A percentile compares a stretch with the other conserved stretches of the same genome.
Evolutionary conservation across 306 rosid genomes (phyloP).

Genomic region (Gynostemma pentaphyllum): DNA sequence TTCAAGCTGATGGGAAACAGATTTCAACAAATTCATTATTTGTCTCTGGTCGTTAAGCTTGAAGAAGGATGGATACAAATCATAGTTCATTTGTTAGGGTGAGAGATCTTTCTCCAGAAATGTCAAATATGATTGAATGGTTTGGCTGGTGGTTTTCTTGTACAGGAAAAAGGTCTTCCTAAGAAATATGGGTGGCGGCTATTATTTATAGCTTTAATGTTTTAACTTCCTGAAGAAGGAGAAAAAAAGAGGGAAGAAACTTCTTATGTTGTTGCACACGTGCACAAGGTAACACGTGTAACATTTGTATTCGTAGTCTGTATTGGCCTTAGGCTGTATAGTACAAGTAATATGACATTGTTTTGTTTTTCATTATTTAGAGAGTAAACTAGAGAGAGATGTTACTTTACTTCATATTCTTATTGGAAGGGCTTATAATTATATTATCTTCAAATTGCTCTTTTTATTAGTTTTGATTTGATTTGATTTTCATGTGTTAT

Average conservation of each 20-base stretch:
- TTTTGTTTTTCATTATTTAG: background rate
- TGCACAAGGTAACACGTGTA: slow-evolving; percentile 5
- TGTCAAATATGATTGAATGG: background rate
- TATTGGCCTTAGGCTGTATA: slow-evolving; percentile 11
- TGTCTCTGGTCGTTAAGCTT: slow-evolving; percentile 77
- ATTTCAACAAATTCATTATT: slow-evolving; percentile 61
- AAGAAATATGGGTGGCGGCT: background rate
- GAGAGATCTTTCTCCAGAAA: background rate
- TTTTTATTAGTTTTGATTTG: background rate
- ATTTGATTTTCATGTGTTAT: too few relatives aligned
- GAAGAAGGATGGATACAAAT: background rate
- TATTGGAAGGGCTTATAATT: background rate
- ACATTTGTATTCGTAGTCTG: background rate
- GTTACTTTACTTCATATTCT: background rate
- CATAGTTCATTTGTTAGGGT: slow-evolving; percentile 4
- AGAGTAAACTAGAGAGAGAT: background rate
- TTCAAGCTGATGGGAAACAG: slow-evolving; percentile 75
- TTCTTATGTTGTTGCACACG: background rate
- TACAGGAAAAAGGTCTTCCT: slow-evolving; percentile 6
- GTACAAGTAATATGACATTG: slow-evolving; percentile 5
- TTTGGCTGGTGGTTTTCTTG: slow-evolving; percentile 2
- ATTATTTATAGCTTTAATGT: background rate
- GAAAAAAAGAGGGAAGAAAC: background rate
- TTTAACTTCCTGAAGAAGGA: background rate
- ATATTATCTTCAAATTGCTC: background rate